phyloP scores from a whole-genome alignment of 2,329 filamentous ascomycete genomes.

The Paradendryphiella salina region DNA sequence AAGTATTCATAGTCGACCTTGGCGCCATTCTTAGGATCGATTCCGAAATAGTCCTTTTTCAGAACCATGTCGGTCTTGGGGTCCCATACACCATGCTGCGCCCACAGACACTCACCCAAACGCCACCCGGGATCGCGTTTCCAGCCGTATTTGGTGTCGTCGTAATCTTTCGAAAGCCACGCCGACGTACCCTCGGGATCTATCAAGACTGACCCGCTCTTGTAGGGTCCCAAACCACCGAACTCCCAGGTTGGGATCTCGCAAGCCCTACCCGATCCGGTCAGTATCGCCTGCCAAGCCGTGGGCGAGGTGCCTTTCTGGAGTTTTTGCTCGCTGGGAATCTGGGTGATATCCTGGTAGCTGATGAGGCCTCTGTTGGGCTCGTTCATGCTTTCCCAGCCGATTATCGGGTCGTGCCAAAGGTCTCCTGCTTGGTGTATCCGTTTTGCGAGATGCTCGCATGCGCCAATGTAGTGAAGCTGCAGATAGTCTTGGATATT shows the following conservation, averaged over 20 bases:
- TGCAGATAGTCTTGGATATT: constrained; percentile 98
- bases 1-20: constrained; percentile 80
- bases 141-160: constrained; percentile 88
- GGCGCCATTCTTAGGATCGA: constrained; percentile 73
- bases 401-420: constrained; percentile 83
- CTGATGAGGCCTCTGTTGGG: constrained; percentile 88
- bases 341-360: constrained; percentile 75
- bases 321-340: constrained; percentile 84
- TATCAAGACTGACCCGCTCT: constrained; percentile 78
- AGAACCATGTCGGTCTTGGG: constrained; percentile 74
- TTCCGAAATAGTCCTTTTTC: constrained; percentile 84
- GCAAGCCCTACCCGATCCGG: constrained; percentile 85
- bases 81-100: constrained; percentile 96
- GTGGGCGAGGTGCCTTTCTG: constrained; percentile 94
- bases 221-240: constrained; percentile 88
- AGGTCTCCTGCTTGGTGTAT: constrained; percentile 90
- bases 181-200: constrained; percentile 84
- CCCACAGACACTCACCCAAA: constrained; percentile 94
- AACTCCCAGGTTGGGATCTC: constrained; percentile 94
- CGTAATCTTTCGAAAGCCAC: constrained; percentile 81
- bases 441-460: constrained; percentile 76
- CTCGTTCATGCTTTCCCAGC: constrained; percentile 97
- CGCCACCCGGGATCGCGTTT: constrained; percentile 86
- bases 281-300: constrained; percentile 89
- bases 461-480: constrained; percentile 79